Conservation (phyloP, 225 moss, liverwort and hornwort species). For the Marchantia paleacea region DNA sequence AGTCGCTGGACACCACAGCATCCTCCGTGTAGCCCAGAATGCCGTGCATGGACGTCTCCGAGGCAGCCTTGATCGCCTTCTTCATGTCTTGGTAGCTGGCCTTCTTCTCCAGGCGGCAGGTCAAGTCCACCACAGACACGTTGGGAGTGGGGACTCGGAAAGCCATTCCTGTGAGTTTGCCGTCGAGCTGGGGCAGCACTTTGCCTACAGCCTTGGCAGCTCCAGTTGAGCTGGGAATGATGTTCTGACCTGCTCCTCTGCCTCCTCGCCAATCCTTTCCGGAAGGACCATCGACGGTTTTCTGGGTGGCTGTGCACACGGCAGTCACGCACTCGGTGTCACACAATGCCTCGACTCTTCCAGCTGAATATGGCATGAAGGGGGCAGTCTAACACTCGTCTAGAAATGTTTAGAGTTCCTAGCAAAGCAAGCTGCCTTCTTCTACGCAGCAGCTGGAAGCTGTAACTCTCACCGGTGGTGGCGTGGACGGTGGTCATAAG, state of each 20-base stretch:
- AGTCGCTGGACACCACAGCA: slow-evolving; percentile 52
- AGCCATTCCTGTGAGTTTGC: slow-evolving; percentile 90
- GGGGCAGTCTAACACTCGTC: background rate
- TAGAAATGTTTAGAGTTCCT: too few relatives aligned
- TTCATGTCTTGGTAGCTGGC: slow-evolving; percentile 70
- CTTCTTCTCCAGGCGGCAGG: slow-evolving; percentile 62
- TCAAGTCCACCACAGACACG: slow-evolving; percentile 91
- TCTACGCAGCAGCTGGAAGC: too few relatives aligned
- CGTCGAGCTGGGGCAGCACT: slow-evolving; percentile 78
- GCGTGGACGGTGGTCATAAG: slow-evolving; percentile 97
- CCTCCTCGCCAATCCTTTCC: slow-evolving; percentile 97
- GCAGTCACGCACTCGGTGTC: background rate
- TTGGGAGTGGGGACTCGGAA: slow-evolving; percentile 93
- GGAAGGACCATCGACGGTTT: slow-evolving; percentile 94
- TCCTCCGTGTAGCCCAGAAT: slow-evolving; percentile 59
- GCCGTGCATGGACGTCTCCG: slow-evolving; percentile 43
- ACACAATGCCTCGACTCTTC: background rate
- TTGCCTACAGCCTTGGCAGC: slow-evolving; percentile 96
- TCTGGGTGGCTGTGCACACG: slow-evolving; percentile 64
- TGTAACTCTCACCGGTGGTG: slow-evolving; percentile 71
- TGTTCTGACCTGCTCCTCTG: slow-evolving; percentile 87
- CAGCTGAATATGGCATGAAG: background rate
- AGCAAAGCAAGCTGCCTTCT: background rate
- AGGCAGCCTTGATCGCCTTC: slow-evolving; percentile 56
- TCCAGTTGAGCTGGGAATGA: slow-evolving; percentile 92